Evolutionary conservation across 2,329 filamentous ascomycete species (phyloP).

Genomic region (Fusarium sulawesiense): DNA sequence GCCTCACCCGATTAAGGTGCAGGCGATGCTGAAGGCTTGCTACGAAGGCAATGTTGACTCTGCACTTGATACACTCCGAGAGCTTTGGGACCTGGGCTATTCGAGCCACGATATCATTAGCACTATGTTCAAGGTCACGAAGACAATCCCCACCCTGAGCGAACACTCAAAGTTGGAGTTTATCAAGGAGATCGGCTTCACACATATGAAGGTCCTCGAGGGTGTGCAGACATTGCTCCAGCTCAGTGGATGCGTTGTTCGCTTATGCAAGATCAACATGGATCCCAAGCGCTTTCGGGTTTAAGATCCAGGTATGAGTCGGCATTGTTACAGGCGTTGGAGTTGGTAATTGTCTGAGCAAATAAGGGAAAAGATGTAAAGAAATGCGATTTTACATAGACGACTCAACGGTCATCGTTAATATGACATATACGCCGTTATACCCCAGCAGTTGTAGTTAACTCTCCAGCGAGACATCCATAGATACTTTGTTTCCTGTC

Average conservation of each 20-base stretch:
- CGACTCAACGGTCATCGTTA: constrained; percentile 28
- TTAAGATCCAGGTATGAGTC: constrained; percentile 22
- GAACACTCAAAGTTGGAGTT: constrained; percentile 98
- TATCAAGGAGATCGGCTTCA: constrained; percentile 98
- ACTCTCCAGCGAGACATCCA: constrained; percentile 3
- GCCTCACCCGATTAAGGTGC: constrained; percentile 97
- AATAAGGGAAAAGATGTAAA: constrained; percentile 36
- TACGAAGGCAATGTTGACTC: constrained; percentile 91
- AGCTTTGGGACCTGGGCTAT: constrained; percentile 95
- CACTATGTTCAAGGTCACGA: constrained; percentile 99
- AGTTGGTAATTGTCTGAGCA: constrained; percentile 34
- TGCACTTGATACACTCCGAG: constrained; percentile 85
- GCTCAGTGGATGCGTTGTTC: constrained; percentile 89
- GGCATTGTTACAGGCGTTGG: constrained; percentile 29
- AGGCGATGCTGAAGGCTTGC: constrained; percentile 98
- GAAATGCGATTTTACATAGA: constrained; percentile 40
- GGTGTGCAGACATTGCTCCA: constrained; percentile 96
- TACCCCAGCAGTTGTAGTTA: constrained; percentile 22
- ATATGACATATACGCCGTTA: constrained; percentile 35
- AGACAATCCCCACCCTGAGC: constrained; percentile 89
- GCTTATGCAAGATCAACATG: constrained; percentile 97
- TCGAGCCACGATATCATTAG: constrained; percentile 99
- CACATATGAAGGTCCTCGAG: constrained; percentile 99
- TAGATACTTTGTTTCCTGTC: neutral
- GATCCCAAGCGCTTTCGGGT: constrained; percentile 81